Evolutionary conservation across 1,284 basidiomycete genomes (phyloP), one percentile per base, ranked within the genome.

Genomic region (Ustilago loliicola): DNA sequence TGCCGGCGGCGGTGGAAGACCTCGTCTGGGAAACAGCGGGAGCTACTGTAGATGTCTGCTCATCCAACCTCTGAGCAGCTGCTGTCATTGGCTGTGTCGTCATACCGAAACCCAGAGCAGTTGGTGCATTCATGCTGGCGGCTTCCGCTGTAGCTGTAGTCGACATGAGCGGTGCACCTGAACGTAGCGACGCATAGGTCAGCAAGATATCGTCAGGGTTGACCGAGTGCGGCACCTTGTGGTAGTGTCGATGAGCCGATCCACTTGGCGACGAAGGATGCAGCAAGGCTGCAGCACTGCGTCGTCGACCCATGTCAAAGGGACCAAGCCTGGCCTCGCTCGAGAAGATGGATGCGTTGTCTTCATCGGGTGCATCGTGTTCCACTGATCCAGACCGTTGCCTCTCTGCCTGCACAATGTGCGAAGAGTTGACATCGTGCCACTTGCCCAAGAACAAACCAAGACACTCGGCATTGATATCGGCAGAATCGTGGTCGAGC

Each of bases 381-480:
- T 60, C 65, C 34, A 63, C 4, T 1, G 66, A 72, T 2, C 69
- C 74, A 19, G 60, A 53, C 6, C 71, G 66, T 36, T 77, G 66
- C 4, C 61, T 52, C 30, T 77, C 69, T 15, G 74, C 74, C 40
- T 77, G 65, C 4, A 59, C 65, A 30, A 77, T 69, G 57, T 77
- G 74, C 5, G 69, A 62, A 23, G 69, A 61, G 45, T 63, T 72
- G 59, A 77, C 71, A 38, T 76, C 76, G 52, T 80, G 66, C 77
- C 78, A 77, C 50, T 73, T 75, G 61, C 78, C 78, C 7, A 82
- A 48, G 45, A 77, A 81, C 10, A 85, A 67, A 27, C 79, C 91
- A 47, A 89, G 89, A 61, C 91, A 91, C 82, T 93, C 92, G 57
- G 90, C 91, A 29, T 90, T 89, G 62, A 94, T 92, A 54, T 90